Evolutionary conservation across 1,284 basidiomycete species (phyloP), one percentile per base, ranked within the genome.

Genomic region (Dichomitus squalens): DNA sequence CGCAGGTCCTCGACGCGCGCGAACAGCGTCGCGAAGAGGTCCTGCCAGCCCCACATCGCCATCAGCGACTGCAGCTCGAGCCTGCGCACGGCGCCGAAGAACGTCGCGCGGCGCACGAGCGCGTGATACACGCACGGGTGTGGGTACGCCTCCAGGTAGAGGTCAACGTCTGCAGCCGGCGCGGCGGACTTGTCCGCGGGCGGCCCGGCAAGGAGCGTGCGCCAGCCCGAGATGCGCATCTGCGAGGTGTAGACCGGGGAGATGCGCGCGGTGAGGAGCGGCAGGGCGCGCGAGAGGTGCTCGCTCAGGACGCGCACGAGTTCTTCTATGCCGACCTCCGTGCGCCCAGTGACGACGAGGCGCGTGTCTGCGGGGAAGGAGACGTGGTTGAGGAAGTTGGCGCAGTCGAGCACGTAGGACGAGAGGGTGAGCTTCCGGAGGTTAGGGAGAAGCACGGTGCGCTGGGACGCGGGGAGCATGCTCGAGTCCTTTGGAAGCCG

Each of bases 351-450:
- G 20, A 53, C 33, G 34, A 23, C 12, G 4, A 53, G 41, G 16
- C 43, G 44, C 14, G 33, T 14, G 43, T 25, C 40, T 12, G 52
- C 21, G 1, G 55, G 46, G 23, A 63, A 20, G 6, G 38, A 48
- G 43, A 60, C 46, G 25, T 58, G 57, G 16, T 53, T 43, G 16
- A 56, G 29, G 41, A 61, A 36, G 44, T 63, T 53, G n/a, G 55
- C 61, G 34, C 58, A 59, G 20, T 63, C 58, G 7, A 56, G 38
- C 1, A 25, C 49, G 12, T 46, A 40, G 1, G 44, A 49, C 4
- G 25, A 18, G 35, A 63, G 35, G 21, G 46, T 7, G 23, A 63
- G 12, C 1, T 34, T 53, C 4, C 51, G 56, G 14, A 46, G 20
- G 6, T 40, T 29, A 1, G 39, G 39, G 14, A 52, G 50, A 16